phyloP scores from a whole-genome alignment of 345 rosid genomes.

The Pistacia integerrima region DNA sequence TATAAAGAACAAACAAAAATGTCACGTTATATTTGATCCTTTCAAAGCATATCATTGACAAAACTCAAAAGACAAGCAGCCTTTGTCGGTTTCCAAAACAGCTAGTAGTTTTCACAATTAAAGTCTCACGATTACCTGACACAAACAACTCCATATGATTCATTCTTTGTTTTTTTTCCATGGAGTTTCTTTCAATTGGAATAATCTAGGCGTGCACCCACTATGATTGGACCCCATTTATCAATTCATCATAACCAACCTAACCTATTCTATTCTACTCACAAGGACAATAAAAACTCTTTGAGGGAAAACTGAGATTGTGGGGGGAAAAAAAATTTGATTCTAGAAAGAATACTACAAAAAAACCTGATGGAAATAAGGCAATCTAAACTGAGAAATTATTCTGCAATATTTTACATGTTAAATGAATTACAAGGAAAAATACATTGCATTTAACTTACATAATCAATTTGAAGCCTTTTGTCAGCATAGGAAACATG shows the following conservation, averaged over 20 bases:
- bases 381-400: slow-evolving; percentile 15
- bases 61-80: too few relatives aligned
- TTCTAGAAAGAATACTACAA: slow-evolving; percentile 15
- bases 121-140: not conserved
- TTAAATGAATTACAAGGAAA: slow-evolving; percentile 23
- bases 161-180: not conserved
- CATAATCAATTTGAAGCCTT: slow-evolving; percentile 21
- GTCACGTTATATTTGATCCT: too few relatives aligned
- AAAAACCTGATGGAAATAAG: slow-evolving; percentile 8
- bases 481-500: slow-evolving; percentile 51
- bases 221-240: not conserved
- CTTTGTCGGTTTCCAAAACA: not conserved
- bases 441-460: slow-evolving; percentile 20
- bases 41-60: not conserved
- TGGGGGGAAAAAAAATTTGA: not conserved
- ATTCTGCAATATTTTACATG: slow-evolving; percentile 27
- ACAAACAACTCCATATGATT: not conserved
- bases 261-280: too few relatives aligned
- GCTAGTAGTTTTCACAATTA: not conserved
- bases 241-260: too few relatives aligned
- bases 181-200: not conserved
- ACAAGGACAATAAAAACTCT: not conserved
- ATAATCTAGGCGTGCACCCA: not conserved
- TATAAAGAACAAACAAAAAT: not conserved
- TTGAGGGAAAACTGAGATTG: not conserved